Base-by-base conservation (phyloP, 192 early-diverging fungal species). In the Chytriomyces sp. region DNA sequence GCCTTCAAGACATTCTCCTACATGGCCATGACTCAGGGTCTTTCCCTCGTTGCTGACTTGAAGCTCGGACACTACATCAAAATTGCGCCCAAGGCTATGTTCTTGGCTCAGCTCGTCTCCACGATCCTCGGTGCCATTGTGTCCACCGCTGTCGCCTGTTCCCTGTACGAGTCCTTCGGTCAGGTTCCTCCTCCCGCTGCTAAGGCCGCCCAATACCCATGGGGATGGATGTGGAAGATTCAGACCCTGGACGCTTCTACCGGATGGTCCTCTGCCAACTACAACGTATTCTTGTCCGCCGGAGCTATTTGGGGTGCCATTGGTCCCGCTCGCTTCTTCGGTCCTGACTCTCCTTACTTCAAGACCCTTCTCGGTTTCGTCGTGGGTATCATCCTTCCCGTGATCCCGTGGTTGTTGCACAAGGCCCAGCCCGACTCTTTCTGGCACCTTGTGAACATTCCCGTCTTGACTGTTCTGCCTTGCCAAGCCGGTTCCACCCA, bases 171-270 rank as follows among this genome's bases (percentile, higher is more conserved):
- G 25, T 84, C 83, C 68, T 85, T 92, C 82, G n/a, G n/a, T n/a
- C n/a, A n/a, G n/a, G n/a, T n/a, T n/a, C n/a, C n/a, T n/a, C n/a
- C n/a, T n/a, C n/a, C n/a, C n/a, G n/a, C n/a, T n/a, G n/a, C n/a
- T n/a, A n/a, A n/a, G n/a, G n/a, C n/a, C n/a, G n/a, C n/a, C n/a
- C n/a, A n/a, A n/a, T n/a, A n/a, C n/a, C n/a, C n/a, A n/a, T n/a
- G n/a, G n/a, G n/a, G n/a, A n/a, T n/a, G n/a, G n/a, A n/a, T n/a
- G n/a, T n/a, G n/a, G n/a, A n/a, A n/a, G n/a, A n/a, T n/a, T n/a
- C n/a, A 84, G 80, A 30, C 91, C 90, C 83, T 91, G 91, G 81
- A 87, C 86, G 1, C 83, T 87, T 69, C 70, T 30, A 77, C 73
- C 6, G 7, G 70, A 82, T 82, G 91, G 22, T 81, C 81, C 8